Evolutionary conservation across 352 stramenopile species (phyloP).

Genomic region (Phytophthora megakarya): DNA sequence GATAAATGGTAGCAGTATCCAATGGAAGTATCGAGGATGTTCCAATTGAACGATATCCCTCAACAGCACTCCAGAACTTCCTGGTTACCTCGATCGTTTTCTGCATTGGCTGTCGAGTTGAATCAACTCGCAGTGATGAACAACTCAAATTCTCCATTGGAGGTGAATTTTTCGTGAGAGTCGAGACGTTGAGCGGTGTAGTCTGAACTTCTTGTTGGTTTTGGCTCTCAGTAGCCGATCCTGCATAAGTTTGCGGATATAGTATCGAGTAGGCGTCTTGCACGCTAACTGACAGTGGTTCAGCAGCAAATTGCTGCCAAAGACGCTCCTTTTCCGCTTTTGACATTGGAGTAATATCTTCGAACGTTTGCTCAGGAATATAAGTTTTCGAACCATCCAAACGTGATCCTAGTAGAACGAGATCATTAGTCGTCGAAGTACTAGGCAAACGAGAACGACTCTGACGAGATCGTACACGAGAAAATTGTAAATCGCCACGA

Average conservation of each 20-base stretch:
- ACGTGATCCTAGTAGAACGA: conserved; percentile 26
- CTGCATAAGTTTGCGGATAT: conserved; percentile 53
- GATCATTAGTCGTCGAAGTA: background rate
- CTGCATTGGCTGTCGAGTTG: conserved; percentile 13
- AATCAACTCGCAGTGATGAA: conserved; percentile 11
- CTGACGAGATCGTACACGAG: background rate
- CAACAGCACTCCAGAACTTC: conserved; percentile 72
- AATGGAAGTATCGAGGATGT: conserved; percentile 40
- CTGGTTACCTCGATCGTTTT: conserved; percentile 38
- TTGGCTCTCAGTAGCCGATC: background rate
- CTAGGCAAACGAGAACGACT: background rate
- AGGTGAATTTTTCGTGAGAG: background rate
- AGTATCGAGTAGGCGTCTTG: conserved; percentile 67
- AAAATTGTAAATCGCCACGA: background rate
- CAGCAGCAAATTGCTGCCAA: conserved; percentile 48
- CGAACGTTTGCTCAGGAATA: background rate
- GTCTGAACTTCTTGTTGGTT: background rate
- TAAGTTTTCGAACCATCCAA: conserved; percentile 4
- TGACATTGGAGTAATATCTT: conserved; percentile 30
- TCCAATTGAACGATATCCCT: conserved; percentile 60
- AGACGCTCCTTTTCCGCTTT: conserved; percentile 43
- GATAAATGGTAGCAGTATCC: conserved; percentile 38
- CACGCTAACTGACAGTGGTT: conserved; percentile 43
- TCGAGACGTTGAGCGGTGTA: background rate
- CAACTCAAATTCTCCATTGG: background rate